Evolutionary conservation across 495 filamentous ascomycete genomes (phyloP).

Genomic region (Cercophora samala): DNA sequence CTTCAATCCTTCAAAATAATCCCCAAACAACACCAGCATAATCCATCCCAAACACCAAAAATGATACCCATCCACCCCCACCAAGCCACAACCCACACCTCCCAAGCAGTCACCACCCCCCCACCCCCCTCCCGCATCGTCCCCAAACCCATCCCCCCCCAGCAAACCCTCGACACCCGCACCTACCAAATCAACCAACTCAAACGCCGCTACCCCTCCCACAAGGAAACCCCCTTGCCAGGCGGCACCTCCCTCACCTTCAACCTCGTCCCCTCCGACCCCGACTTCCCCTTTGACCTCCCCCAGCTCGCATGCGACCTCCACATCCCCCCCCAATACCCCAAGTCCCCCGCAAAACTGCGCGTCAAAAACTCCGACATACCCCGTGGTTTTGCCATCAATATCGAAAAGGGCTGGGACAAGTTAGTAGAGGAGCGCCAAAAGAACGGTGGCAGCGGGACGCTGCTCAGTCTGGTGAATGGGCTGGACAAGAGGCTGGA

Average conservation of each 20-base stretch:
- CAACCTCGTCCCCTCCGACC: slow-evolving; percentile 72
- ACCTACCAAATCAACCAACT: slow-evolving; percentile 77
- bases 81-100: slow-evolving; percentile 14
- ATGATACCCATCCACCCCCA: slow-evolving; percentile 30
- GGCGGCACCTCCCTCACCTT: slow-evolving; percentile 57
- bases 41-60: too few species aligned
- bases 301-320: slow-evolving; percentile 68
- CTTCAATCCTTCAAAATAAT: background rate
- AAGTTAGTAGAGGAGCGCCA: slow-evolving; percentile 58
- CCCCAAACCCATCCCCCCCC: slow-evolving; percentile 60
- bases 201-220: slow-evolving; percentile 64
- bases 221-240: slow-evolving; percentile 51
- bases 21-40: background rate
- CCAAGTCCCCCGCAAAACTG: slow-evolving; percentile 54
- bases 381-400: slow-evolving; percentile 73
- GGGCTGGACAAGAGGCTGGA: slow-evolving; percentile 73
- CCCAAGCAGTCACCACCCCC: slow-evolving; percentile 41
- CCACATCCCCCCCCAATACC: slow-evolving; percentile 64
- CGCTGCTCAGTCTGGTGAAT: slow-evolving; percentile 64
- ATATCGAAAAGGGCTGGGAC: slow-evolving; percentile 77
- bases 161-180: slow-evolving; percentile 65
- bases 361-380: slow-evolving; percentile 73
- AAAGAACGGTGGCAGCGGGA: slow-evolving; percentile 27
- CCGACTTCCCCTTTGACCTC: slow-evolving; percentile 80
- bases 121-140: slow-evolving; percentile 48